These are phyloP conservation scores for Rachicladosporium sp. DNA, from an alignment of 2,329 filamentous ascomycete species.

Conservation along the genomic window DNA sequence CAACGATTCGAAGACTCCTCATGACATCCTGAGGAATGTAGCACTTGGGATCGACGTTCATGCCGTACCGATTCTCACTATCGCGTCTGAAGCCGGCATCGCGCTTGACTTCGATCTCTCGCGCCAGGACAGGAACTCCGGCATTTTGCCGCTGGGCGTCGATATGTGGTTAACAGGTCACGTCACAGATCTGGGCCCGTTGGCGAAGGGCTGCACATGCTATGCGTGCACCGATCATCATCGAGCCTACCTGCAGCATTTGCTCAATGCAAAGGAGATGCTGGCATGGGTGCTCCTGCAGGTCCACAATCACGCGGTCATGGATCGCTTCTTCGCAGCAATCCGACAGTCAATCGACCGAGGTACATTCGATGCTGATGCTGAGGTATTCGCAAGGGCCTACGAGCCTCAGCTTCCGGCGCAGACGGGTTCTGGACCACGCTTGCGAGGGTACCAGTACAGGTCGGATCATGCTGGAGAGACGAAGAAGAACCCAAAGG, in stretches of 20 bases:
- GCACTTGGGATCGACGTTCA: slow-evolving; percentile 69
- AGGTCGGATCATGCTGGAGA: slow-evolving; percentile 55
- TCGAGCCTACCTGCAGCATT: slow-evolving; percentile 74
- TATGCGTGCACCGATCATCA: slow-evolving; percentile 78
- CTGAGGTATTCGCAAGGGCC: slow-evolving; percentile 46
- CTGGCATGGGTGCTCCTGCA: slow-evolving; percentile 87
- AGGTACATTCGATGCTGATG: slow-evolving; percentile 43
- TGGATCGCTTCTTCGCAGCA: slow-evolving; percentile 60
- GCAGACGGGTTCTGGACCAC: slow-evolving; percentile 63
- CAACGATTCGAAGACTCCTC: slow-evolving; percentile 56
- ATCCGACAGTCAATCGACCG: slow-evolving; percentile 53
- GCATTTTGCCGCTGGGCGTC: slow-evolving; percentile 47
- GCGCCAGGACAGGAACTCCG: slow-evolving; percentile 27
- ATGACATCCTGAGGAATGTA: slow-evolving; percentile 65
- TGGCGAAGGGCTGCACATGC: slow-evolving; percentile 57
- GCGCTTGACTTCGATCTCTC: slow-evolving; percentile 65
- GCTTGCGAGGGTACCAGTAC: slow-evolving; percentile 56
- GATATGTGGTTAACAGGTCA: slow-evolving; percentile 63
- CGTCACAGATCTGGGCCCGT: slow-evolving; percentile 48
- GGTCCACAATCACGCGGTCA: slow-evolving; percentile 71
- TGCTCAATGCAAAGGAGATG: slow-evolving; percentile 89
- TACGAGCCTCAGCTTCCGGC: slow-evolving; percentile 64
- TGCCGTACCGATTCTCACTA: slow-evolving; percentile 61
- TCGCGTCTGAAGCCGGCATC: slow-evolving; percentile 70
- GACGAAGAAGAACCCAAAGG: slow-evolving; percentile 53